phyloP scores from a whole-genome alignment of 495 filamentous ascomycete genomes.

The Collariella sp. region DNA sequence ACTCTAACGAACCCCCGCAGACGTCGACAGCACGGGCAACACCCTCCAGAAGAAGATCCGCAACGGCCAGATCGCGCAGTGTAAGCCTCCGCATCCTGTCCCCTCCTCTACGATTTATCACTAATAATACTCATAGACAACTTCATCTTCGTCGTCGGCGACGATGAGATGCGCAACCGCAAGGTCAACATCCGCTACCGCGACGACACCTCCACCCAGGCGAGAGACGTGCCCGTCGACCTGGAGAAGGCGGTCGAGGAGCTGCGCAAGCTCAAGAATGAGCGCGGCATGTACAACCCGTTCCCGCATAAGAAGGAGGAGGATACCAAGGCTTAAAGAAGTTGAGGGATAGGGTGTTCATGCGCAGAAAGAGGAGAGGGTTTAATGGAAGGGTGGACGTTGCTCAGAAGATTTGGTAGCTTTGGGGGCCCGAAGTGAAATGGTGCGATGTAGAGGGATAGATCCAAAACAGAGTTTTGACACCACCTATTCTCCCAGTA shows the following conservation, averaged over 20 bases:
- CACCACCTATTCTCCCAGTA: too few relatives aligned
- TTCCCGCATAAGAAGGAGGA: slow-evolving; percentile 26
- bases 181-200: slow-evolving; percentile 86
- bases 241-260: slow-evolving; percentile 72
- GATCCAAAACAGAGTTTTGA: too few relatives aligned
- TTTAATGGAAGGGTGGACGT: too few relatives aligned
- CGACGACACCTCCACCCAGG: slow-evolving; percentile 77
- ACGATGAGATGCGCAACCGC: slow-evolving; percentile 64
- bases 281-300: slow-evolving; percentile 30
- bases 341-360: too few relatives aligned
- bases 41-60: slow-evolving; percentile 96
- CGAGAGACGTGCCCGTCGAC: slow-evolving; percentile 54
- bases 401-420: too few relatives aligned
- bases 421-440: too few relatives aligned
- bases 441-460: too few relatives aligned
- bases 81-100: slow-evolving; percentile 62
- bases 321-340: background rate
- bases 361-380: too few relatives aligned
- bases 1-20: slow-evolving; percentile 26
- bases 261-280: slow-evolving; percentile 57
- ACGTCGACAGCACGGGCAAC: slow-evolving; percentile 82
- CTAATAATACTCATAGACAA: slow-evolving; percentile 29
- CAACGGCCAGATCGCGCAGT: slow-evolving; percentile 75
- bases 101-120: slow-evolving; percentile 26
- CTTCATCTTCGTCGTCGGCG: slow-evolving; percentile 59